A percentile compares a stretch with the other conserved stretches of the same genome.
Evolutionary conservation across 257 asterid genomes (phyloP).

Genomic region (Solanum appendiculatum): DNA sequence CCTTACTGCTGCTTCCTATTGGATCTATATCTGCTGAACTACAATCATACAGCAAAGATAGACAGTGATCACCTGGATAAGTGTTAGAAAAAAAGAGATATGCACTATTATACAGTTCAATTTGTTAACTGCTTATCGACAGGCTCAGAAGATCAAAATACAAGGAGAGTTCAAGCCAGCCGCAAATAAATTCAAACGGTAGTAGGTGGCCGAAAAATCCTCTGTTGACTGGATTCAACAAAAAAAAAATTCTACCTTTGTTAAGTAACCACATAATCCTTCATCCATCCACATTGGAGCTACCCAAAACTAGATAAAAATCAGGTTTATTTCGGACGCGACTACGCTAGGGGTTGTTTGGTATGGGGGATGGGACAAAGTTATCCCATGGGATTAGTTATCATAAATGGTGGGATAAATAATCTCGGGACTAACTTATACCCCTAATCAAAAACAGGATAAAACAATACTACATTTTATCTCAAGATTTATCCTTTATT

Average conservation of each 20-base stretch:
- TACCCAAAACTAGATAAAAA: slow-evolving; percentile 78
- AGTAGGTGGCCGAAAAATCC: not conserved
- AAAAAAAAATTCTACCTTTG: slow-evolving; percentile 41
- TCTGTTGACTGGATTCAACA: not conserved
- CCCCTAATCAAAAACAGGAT: too few species aligned
- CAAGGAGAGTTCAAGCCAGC: not conserved
- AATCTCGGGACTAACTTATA: not conserved
- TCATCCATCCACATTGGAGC: slow-evolving; percentile 97
- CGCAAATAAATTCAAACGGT: not conserved
- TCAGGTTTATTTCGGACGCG: slow-evolving; percentile 79
- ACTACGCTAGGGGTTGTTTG: slow-evolving; percentile 24
- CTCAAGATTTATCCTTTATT: too few species aligned
- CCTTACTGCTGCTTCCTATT: slow-evolving; percentile 85
- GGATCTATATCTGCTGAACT: slow-evolving; percentile 96
- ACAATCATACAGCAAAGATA: slow-evolving; percentile 70
- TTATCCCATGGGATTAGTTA: not conserved
- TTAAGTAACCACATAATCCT: slow-evolving; percentile 80
- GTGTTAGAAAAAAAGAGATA: not conserved
- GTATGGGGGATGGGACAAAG: not conserved
- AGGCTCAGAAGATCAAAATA: not conserved
- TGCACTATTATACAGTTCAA: not conserved
- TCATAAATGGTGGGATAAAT: not conserved
- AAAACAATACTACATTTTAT: too few species aligned
- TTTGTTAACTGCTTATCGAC: not conserved
- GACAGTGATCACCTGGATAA: not conserved